phyloP scores from a whole-genome alignment of 2,329 filamentous ascomycete genomes.

The Botrytis fragariae region DNA sequence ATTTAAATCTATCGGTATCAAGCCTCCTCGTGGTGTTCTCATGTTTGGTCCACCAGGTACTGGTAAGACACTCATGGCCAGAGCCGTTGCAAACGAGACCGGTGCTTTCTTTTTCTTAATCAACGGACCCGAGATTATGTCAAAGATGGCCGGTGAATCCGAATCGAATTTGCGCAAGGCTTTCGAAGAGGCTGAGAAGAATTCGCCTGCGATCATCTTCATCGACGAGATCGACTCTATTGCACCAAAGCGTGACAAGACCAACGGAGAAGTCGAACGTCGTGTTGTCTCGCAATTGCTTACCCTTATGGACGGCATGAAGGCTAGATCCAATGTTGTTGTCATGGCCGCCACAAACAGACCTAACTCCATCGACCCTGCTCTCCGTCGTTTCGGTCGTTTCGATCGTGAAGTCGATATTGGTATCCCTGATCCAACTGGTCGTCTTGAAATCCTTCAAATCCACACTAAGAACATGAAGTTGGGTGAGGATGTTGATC shows the following conservation, averaged over 20 bases:
- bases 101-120: conserved; percentile 99
- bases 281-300: conserved; percentile 96
- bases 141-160: conserved; percentile 99
- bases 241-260: conserved; percentile 99
- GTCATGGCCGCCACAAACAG: conserved; percentile 99
- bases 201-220: conserved; percentile 98
- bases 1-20: conserved; percentile 99
- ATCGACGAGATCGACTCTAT: conserved; percentile 99
- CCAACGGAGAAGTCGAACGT: conserved; percentile 96
- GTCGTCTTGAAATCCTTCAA: conserved; percentile 96
- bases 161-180: conserved; percentile 97
- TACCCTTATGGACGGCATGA: conserved; percentile 99
- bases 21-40: conserved; percentile 95
- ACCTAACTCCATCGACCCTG: conserved; percentile 97
- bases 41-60: conserved; percentile 97
- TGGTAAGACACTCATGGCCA: conserved; percentile 98
- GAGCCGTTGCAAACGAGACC: conserved; percentile 97
- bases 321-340: conserved; percentile 96
- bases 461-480: conserved; percentile 99
- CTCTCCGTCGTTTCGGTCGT: conserved; percentile 94
- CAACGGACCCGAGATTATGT: conserved; percentile 99
- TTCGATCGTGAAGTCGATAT: conserved; percentile 99
- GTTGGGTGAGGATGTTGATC: conserved; percentile 90
- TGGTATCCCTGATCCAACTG: conserved; percentile 94
- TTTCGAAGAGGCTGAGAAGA: conserved; percentile 99